Conservation (phyloP, 768 basidiomycete species). For the Auriscalpium orientale region DNA sequence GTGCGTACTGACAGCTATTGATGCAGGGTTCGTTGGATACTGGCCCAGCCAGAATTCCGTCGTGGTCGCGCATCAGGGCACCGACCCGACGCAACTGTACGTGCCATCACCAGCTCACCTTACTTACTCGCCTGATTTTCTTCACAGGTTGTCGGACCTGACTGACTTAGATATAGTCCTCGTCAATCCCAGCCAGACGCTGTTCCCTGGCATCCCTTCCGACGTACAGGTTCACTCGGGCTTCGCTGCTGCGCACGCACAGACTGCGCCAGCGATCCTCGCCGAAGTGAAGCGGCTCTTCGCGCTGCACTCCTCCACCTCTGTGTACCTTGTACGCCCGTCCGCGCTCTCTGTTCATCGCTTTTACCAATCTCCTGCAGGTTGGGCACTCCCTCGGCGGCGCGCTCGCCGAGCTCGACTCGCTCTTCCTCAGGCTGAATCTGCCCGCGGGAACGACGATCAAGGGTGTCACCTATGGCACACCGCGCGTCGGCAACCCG, state of each 20-base stretch:
- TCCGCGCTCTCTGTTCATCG: background rate
- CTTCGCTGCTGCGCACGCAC: slow-evolving; percentile 6
- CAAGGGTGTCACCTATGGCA: slow-evolving; percentile 14
- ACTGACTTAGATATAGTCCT: slow-evolving; percentile 2
- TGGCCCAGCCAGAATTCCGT: slow-evolving; percentile 9
- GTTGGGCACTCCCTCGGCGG: slow-evolving; percentile 14
- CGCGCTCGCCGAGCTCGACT: slow-evolving; percentile 13
- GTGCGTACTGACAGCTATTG: background rate
- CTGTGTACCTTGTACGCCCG: slow-evolving; percentile 7
- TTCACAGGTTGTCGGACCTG: slow-evolving; percentile 3
- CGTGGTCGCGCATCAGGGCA: slow-evolving; percentile 14
- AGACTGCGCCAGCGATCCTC: slow-evolving; percentile 11
- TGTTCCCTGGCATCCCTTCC: slow-evolving; percentile 6
- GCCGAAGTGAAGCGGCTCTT: slow-evolving; percentile 9
- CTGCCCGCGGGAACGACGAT: slow-evolving; percentile 6
- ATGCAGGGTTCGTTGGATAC: slow-evolving; percentile 12
- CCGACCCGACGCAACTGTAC: slow-evolving; percentile 6
- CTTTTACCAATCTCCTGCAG: background rate
- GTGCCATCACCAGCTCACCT: background rate
- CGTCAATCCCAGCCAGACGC: background rate
- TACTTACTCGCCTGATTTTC: background rate
- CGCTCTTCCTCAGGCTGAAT: slow-evolving; percentile 13
- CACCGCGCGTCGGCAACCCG: slow-evolving; percentile 10
- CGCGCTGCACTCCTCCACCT: slow-evolving; percentile 1
- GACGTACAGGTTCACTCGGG: slow-evolving; percentile 1